Conservation (phyloP, 495 filamentous ascomycete species). For the Ascobolus immersus region DNA sequence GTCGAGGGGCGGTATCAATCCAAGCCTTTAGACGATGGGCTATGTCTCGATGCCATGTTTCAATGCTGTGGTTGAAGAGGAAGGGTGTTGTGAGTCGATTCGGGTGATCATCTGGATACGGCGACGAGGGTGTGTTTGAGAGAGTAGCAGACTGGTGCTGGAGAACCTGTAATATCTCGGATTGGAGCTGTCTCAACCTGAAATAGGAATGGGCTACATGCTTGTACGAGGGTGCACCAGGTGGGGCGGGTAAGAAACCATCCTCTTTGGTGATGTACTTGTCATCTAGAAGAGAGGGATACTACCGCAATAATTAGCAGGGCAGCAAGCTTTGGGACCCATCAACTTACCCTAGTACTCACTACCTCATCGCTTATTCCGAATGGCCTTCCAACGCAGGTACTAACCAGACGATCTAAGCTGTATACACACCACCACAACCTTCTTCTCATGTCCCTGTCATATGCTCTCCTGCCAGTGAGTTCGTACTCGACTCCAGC, state of each 20-base stretch:
- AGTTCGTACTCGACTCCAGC: constrained; percentile 30
- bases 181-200: constrained; percentile 71
- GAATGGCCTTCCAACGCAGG: constrained; percentile 79
- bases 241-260: constrained; percentile 35
- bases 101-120: constrained; percentile 32
- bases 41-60: constrained; percentile 69
- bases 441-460: constrained; percentile 60
- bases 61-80: constrained; percentile 59
- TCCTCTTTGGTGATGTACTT: constrained; percentile 36
- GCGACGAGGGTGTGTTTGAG: constrained; percentile 6
- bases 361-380: constrained; percentile 84
- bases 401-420: constrained; percentile 71
- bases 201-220: constrained; percentile 77
- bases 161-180: constrained; percentile 80
- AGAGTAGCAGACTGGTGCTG: constrained; percentile 37
- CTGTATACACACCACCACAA: constrained; percentile 96
- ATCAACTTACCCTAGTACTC: constrained; percentile 28
- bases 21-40: constrained; percentile 63
- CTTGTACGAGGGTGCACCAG: constrained; percentile 52
- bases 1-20: constrained; percentile 53
- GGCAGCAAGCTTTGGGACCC: background rate
- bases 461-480: constrained; percentile 57
- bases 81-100: constrained; percentile 66
- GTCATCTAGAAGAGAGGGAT: constrained; percentile 69
- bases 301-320: constrained; percentile 24